A percentile compares a stretch with the other conserved stretches of the same genome.
phyloP scores from a whole-genome alignment of 108 stramenopile species.

The Fistulifera pelliculosa region DNA sequence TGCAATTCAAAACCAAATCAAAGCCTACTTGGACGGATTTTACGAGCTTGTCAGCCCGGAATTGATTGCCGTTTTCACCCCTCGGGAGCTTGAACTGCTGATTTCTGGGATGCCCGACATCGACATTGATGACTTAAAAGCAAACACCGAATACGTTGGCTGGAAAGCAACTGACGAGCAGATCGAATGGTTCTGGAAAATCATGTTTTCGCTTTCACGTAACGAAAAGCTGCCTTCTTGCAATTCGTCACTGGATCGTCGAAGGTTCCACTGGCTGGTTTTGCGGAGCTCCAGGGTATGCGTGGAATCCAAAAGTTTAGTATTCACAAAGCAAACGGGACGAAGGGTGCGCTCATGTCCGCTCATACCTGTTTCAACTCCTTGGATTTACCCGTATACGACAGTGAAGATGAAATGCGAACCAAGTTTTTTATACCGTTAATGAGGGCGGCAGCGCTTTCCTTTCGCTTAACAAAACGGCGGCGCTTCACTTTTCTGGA shows the following conservation, averaged over 20 bases:
- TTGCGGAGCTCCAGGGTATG: constrained; percentile 91
- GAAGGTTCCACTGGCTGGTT: constrained; percentile 96
- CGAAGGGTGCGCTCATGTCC: constrained; percentile 73
- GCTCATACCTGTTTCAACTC: constrained; percentile 97
- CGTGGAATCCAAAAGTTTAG: constrained; percentile 93
- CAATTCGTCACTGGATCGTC: constrained; percentile 92
- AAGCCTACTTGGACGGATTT: constrained; percentile 91
- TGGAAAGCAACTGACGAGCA: constrained; percentile 82
- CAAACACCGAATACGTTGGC: constrained; percentile 89
- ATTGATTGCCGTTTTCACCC: constrained; percentile 90
- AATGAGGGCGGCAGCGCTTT: constrained; percentile 83
- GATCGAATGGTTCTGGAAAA: constrained; percentile 96
- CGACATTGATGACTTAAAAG: constrained; percentile 84
- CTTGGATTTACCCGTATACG: constrained; percentile 89
- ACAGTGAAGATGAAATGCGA: constrained; percentile 76
- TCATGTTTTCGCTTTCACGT: constrained; percentile 71
- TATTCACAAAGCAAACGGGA: constrained; percentile 78
- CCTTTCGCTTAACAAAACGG: constrained; percentile 49
- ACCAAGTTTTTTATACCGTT: constrained; percentile 87
- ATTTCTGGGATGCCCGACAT: constrained; percentile 97
- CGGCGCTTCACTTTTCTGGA: no score
- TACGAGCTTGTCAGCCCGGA: constrained; percentile 94
- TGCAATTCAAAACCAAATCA: constrained; percentile 89
- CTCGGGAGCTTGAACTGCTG: constrained; percentile 92
- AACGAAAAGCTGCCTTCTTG: constrained; percentile 89